Base-by-base conservation (phyloP, 179 eudicot species). In the Beta corolliflora region DNA sequence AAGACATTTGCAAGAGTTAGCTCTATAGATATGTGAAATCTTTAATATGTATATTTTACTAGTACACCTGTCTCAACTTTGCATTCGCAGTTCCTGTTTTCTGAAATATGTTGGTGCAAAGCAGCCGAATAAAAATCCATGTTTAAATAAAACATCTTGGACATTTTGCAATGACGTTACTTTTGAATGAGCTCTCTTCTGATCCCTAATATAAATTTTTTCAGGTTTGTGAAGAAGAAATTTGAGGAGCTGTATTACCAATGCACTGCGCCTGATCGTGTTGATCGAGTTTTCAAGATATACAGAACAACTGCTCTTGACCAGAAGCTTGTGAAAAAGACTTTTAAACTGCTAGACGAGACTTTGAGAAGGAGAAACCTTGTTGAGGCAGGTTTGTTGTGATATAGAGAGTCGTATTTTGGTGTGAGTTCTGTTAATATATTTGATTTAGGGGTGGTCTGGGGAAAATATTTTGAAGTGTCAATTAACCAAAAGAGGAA, bases 191-290 rank as follows among this genome's bases (percentile, higher is more conserved):
- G 6, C 48, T 50, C 48, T 68, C 46, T 77, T 64, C 73, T 65
- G 79, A 23, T 64, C 61, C 25, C n/a, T 18, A 2, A 31, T 15
- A 56, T 25, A 25, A 25, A 25, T 25, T 25, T 25, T 25, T 13
- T 72, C 89, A 94, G 99, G 87, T 95, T 89, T 79, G 98, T 95
- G 81, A 95, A 95, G 88, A 95, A 95, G 88, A 95, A 94, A 87
- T 94, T 95, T 50, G 99, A 95, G 87, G 99, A 95, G 89, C 85
- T 94, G 84, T 95, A 95, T 87, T 93, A 89, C 83, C 99, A 94
- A 69, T 90, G 92, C 86, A 93, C 97, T 66, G 87, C 94, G 73
- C 95, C 98, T 59, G 98, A 94, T 83, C 89, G 91, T 46, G 94
- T 91, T 61, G 98, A 95, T 80, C 92, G 99, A 31, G 93, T 94